Evolutionary conservation across 805 yeast genomes (phyloP), one percentile per base, ranked within the genome.

Genomic region (Saccharomycopsis sp.): DNA sequence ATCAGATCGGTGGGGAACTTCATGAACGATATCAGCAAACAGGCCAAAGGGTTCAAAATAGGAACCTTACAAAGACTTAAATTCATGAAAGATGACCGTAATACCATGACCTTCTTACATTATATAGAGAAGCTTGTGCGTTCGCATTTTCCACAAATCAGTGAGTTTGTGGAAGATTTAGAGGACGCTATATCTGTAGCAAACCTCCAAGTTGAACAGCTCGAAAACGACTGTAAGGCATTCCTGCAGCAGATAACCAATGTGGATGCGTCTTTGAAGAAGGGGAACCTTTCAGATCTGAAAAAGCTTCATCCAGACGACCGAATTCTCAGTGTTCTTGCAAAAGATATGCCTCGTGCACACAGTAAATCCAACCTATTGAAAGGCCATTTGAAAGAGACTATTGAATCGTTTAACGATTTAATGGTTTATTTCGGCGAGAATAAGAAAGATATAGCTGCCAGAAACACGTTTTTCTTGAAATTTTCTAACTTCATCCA

Each of bases 391-490:
- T 74, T 82, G 7, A 72, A 72, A 23, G 72, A 73, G 54, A 81
- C 88, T 0, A 71, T 79, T 60, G 72, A 73, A 25, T 82, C 78
- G 53, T 79, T 85, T 61, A 81, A 81, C 29, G 78, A 79, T 57
- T 67, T 85, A 58, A 83, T 87, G 89, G 73, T 74, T 56, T 85
- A 81, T 68, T 87, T 83, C 67, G 96, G 93, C 7, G 96, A 87
- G 68, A 84, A 83, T 65, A 79, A 82, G 1, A 61, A 67, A 2
- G 81, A 79, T 57, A 79, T 77, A 42, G 74, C 80, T 22, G 78
- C 82, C 5, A 78, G 82, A 64, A 83, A 81, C 65, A 72, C 82
- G 0, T 87, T 87, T 67, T 80, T 87, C 68, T 73, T 79, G 59
- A 83, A 82, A 66, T 84, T 87, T 64, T 70, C 83, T 3, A 78